Evolutionary conservation across 306 rosid species (phyloP).

Genomic region (Vigna mungo): DNA sequence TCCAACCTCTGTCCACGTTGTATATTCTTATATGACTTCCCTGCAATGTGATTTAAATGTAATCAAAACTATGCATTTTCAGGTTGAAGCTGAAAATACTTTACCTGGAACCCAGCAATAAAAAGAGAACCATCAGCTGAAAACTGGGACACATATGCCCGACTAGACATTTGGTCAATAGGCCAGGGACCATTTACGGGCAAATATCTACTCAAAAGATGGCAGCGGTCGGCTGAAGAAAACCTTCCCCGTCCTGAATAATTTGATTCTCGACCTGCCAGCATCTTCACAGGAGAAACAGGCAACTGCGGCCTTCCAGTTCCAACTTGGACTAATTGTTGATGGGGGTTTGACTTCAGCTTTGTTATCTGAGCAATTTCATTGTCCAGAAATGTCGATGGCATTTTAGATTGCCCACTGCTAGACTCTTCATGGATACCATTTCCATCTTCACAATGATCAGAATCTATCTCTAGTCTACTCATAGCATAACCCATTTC

Average conservation of each 20-base stretch:
- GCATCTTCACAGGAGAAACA: constrained; percentile 88
- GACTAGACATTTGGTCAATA: constrained; percentile 72
- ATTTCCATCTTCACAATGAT: constrained; percentile 50
- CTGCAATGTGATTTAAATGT: constrained; percentile 52
- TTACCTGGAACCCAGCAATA: constrained; percentile 91
- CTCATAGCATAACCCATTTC: constrained; percentile 92
- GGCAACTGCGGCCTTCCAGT: constrained; percentile 61
- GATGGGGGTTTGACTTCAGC: constrained; percentile 75
- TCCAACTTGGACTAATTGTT: constrained; percentile 54
- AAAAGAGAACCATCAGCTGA: constrained; percentile 91
- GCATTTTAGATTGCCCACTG: constrained; percentile 47
- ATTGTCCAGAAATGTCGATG: constrained; percentile 60
- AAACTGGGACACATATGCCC: constrained; percentile 94
- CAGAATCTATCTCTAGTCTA: constrained; percentile 67
- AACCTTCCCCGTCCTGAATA: constrained; percentile 87
- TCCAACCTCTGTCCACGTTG: constrained; percentile 88
- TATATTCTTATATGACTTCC: constrained; percentile 82
- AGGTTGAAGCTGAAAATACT: constrained; percentile 19
- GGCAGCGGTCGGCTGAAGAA: constrained; percentile 90
- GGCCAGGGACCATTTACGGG: constrained; percentile 93
- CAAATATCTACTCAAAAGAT: constrained; percentile 83
- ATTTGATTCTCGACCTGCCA: constrained; percentile 89
- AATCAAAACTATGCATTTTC: constrained; percentile 22
- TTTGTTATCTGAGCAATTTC: constrained; percentile 81
- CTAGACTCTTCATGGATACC: constrained; percentile 48